Conservation (phyloP, 257 asterid species). For the Cruciata laevipes region DNA sequence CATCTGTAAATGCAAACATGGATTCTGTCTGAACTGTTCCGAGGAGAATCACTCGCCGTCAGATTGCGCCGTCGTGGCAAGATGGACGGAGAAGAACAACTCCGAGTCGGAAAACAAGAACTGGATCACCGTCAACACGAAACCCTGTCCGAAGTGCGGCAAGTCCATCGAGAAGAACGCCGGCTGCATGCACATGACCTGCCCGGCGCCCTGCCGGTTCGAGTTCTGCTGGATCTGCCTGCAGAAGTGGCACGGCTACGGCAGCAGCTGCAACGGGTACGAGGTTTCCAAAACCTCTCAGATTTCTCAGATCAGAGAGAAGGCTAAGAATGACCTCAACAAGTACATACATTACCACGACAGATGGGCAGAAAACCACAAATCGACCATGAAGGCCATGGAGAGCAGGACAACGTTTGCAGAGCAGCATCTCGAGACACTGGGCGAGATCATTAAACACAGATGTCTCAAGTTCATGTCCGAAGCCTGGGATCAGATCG, state of each 20-base stretch:
- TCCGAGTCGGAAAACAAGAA: no score
- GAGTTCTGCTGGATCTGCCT: no score
- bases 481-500: constrained; percentile 47
- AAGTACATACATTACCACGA: constrained; percentile 13
- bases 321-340: background rate
- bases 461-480: constrained; percentile 11
- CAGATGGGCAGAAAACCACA: constrained; percentile 12
- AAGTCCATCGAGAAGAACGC: no score
- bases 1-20: constrained; percentile 32
- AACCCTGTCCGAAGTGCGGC: no score
- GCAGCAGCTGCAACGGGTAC: no score
- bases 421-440: background rate
- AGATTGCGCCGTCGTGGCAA: constrained; percentile 6
- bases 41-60: constrained; percentile 19
- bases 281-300: no score
- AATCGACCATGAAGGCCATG: background rate
- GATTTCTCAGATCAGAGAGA: background rate
- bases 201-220: no score
- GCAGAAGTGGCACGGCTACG: no score
- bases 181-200: no score
- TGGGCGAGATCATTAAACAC: no score
- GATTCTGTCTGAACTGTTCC: constrained; percentile 70
- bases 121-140: no score
- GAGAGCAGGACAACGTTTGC: background rate
- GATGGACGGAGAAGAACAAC: constrained; percentile 6